A percentile compares a stretch with the other conserved stretches of the same genome.
Evolutionary conservation across 768 basidiomycete genomes (phyloP).

Genomic region (Tephrocybe sp.): DNA sequence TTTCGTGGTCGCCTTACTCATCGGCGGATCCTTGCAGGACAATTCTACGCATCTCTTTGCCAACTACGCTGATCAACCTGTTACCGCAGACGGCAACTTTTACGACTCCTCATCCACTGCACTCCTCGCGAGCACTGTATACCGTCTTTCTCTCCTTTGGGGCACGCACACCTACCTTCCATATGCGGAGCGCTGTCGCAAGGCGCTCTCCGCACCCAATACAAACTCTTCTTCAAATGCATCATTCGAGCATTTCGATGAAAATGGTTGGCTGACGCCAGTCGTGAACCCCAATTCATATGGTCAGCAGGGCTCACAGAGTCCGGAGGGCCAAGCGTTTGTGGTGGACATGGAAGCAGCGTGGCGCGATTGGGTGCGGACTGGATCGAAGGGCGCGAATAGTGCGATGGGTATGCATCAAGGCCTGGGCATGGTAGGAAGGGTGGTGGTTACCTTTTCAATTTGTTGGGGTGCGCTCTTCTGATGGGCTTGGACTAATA

Average conservation of each 20-base stretch:
- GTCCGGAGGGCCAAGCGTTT: conserved; percentile 81
- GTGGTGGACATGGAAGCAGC: conserved; percentile 72
- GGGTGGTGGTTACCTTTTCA: background rate
- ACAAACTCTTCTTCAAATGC: conserved; percentile 16
- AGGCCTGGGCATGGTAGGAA: background rate
- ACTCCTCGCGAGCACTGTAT: conserved; percentile 74
- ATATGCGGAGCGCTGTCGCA: conserved; percentile 54
- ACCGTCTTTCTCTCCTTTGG: conserved; percentile 59
- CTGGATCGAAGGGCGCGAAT: conserved; percentile 52
- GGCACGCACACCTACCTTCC: conserved; percentile 49
- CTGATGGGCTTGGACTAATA: background rate
- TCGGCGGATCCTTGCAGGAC: conserved; percentile 29
- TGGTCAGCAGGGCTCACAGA: conserved; percentile 42
- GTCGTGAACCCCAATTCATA: conserved; percentile 72
- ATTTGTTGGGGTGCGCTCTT: conserved; percentile 6
- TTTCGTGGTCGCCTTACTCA: conserved; percentile 1
- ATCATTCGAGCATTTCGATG: conserved; percentile 45
- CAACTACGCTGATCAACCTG: conserved; percentile 65
- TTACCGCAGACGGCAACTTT: conserved; percentile 46
- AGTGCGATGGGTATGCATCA: conserved; percentile 18
- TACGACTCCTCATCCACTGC: conserved; percentile 72
- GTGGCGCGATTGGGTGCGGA: conserved; percentile 69
- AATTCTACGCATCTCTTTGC: conserved; percentile 46
- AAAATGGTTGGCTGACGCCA: conserved; percentile 64
- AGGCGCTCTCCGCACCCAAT: conserved; percentile 27